Base-by-base conservation (phyloP, 1,139 yeast genomes). In the Candida freyschussii region DNA sequence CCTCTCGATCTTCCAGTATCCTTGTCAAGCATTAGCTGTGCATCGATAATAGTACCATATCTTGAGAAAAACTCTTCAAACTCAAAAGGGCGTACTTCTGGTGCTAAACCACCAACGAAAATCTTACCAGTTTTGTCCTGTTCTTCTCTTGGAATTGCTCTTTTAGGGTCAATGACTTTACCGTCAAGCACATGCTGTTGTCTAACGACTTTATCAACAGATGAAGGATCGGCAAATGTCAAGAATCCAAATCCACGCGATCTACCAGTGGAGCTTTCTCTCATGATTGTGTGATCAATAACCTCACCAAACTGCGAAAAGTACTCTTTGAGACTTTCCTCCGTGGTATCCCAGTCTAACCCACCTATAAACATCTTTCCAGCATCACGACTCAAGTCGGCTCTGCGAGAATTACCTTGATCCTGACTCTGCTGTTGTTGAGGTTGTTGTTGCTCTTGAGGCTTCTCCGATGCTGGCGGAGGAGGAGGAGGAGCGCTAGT, bases 301-400 rank as follows among this genome's bases (percentile, higher is more conserved):
- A 91, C 93, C 45, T 83, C 93, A 48, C 99, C 99, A 58, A 76
- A 91, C 59, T 91, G 83, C 34, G 81, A 69, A 58, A 91, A 91
- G 59, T 91, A 91, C 38, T 78, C 79, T 43, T 75, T 78, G 58
- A 91, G 60, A 17, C 77, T 74, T 39, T 79, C 95, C 53, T 91
- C 98, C 7, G 94, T 81, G 18, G 99, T 91, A 54, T 91, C 98
- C 98, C 98, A 91, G 53, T 91, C 93, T 48, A 91, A 75, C 33
- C 99, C 99, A 45, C 99, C 99, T 57, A 91, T 78, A 56, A 91
- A 91, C 96, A 93, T 87, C 56, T 91, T 91, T 37, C 96, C 95
- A 42, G 74, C 72, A 47, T 71, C 74, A 55, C 80, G 62, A 19
- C 64, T 59, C 21, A 64, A 50, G 38, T 62, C 67, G 12, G 67